Percentiles rank a stretch among this genome's conserved stretches.
Evolutionary conservation across 2,329 filamentous ascomycete genomes (phyloP).

Genomic region (Pyrenochaeta sp.): DNA sequence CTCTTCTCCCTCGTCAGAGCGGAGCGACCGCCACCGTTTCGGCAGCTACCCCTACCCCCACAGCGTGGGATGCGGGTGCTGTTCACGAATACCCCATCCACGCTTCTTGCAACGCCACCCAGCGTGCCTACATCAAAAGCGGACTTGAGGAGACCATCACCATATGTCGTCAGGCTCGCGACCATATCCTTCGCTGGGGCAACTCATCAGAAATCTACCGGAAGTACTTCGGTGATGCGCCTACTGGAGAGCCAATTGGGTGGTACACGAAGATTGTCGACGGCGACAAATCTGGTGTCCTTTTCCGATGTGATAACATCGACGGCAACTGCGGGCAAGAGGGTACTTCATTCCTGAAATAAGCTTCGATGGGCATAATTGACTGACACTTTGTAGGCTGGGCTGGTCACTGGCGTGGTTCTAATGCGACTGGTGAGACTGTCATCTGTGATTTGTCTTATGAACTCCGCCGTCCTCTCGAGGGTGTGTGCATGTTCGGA

Average conservation of each 20-base stretch:
- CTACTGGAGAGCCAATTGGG: slow-evolving; percentile 67
- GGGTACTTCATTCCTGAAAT: slow-evolving; percentile 24
- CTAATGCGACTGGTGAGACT: slow-evolving; percentile 71
- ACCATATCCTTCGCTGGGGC: slow-evolving; percentile 68
- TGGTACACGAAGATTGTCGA: slow-evolving; percentile 69
- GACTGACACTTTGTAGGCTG: slow-evolving; percentile 57
- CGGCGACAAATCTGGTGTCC: slow-evolving; percentile 64
- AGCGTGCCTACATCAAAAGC: slow-evolving; percentile 63
- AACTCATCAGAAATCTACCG: slow-evolving; percentile 66
- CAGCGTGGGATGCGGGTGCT: slow-evolving; percentile 49
- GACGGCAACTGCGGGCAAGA: slow-evolving; percentile 67
- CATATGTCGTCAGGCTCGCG: slow-evolving; percentile 68
- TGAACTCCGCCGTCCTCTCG: slow-evolving; percentile 63
- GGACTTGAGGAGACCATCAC: slow-evolving; percentile 67
- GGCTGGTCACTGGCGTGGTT: slow-evolving; percentile 73
- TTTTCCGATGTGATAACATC: slow-evolving; percentile 74
- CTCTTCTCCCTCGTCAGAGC: slow-evolving; percentile 29
- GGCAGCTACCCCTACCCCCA: slow-evolving; percentile 25
- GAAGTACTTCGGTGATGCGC: slow-evolving; percentile 72
- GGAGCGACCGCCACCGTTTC: slow-evolving; percentile 34
- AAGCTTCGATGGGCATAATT: no score
- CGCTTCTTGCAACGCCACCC: slow-evolving; percentile 70
- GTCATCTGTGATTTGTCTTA: slow-evolving; percentile 74
- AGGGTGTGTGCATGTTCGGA: slow-evolving; percentile 68
- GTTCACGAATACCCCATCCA: slow-evolving; percentile 63